Percentiles rank a stretch among this genome's conserved stretches.
Conservation (phyloP, 2,329 filamentous ascomycete species). For the Trichophyton benhamiae region DNA sequence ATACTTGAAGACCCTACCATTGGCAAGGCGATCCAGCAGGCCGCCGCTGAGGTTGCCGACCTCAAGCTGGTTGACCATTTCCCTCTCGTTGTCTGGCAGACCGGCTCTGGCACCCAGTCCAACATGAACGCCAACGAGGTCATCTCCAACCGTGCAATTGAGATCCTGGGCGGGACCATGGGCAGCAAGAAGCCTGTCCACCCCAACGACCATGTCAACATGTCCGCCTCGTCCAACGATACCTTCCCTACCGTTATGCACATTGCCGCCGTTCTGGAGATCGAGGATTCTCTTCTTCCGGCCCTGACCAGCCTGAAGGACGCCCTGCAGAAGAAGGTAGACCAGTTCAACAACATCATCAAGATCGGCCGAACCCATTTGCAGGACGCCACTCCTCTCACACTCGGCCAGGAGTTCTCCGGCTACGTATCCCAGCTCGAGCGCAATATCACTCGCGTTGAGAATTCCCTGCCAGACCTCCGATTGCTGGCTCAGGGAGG, state of each 20-base stretch:
- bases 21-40: conserved; percentile 86
- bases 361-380: conserved; percentile 98
- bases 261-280: conserved; percentile 89
- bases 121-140: conserved; percentile 99
- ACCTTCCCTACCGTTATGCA: conserved; percentile 99
- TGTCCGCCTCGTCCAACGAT: conserved; percentile 96
- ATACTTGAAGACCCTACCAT: conserved; percentile 61
- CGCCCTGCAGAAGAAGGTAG: conserved; percentile 76
- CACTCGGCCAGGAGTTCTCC: conserved; percentile 92
- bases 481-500: conserved; percentile 85
- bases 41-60: conserved; percentile 81
- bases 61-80: conserved; percentile 95
- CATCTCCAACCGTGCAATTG: conserved; percentile 97
- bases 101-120: conserved; percentile 93
- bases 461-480: conserved; percentile 71
- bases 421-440: conserved; percentile 94
- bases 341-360: conserved; percentile 87
- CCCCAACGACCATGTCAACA: conserved; percentile 99
- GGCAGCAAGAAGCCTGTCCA: conserved; percentile 97
- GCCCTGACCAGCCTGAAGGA: conserved; percentile 68
- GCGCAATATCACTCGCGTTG: conserved; percentile 74
- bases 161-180: conserved; percentile 88
- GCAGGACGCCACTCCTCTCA: conserved; percentile 92
- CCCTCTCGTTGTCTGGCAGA: conserved; percentile 98
- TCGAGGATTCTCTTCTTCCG: conserved; percentile 75